A percentile compares a stretch with the other conserved stretches of the same genome.
phyloP scores from a whole-genome alignment of 1,284 basidiomycete genomes.

The Moesziomyces sp. region DNA sequence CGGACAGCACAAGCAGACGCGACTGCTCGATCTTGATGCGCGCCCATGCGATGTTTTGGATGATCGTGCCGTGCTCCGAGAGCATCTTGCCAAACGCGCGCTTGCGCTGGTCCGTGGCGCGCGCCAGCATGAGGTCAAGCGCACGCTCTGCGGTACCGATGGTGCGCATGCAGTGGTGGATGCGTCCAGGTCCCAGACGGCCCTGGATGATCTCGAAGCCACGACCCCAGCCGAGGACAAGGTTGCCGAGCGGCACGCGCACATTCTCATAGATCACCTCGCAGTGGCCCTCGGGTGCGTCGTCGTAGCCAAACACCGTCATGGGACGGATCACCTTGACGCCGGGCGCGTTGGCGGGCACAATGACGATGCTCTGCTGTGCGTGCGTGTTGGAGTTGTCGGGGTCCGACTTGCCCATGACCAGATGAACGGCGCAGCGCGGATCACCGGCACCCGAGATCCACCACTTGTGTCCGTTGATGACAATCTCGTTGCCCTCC shows the following conservation, averaged over 20 bases:
- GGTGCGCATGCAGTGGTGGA: constrained; percentile 94
- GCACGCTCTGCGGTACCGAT: constrained; percentile 88
- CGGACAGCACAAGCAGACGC: constrained; percentile 86
- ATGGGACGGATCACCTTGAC: constrained; percentile 90
- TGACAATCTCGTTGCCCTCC: constrained; percentile 88
- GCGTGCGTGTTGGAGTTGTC: constrained; percentile 78
- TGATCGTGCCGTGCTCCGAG: constrained; percentile 90
- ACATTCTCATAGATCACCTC: constrained; percentile 96
- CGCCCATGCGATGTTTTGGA: constrained; percentile 88
- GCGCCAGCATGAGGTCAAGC: constrained; percentile 85
- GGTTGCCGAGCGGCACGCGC: constrained; percentile 81
- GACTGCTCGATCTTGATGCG: constrained; percentile 91
- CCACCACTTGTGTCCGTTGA: constrained; percentile 99
- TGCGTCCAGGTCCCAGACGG: constrained; percentile 92
- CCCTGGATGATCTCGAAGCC: constrained; percentile 99
- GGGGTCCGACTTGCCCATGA: constrained; percentile 90
- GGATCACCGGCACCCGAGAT: constrained; percentile 97
- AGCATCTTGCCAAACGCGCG: constrained; percentile 95
- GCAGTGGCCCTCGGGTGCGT: constrained; percentile 79
- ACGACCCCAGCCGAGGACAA: constrained; percentile 90
- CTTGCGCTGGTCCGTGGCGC: constrained; percentile 88
- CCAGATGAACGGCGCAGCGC: constrained; percentile 86
- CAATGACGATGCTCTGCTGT: constrained; percentile 93
- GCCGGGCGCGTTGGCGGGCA: constrained; percentile 86
- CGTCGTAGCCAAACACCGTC: constrained; percentile 74